These are phyloP conservation scores for Colletotrichum siamense DNA, from an alignment of 2,329 filamentous ascomycete species.

Conservation along the genomic window DNA sequence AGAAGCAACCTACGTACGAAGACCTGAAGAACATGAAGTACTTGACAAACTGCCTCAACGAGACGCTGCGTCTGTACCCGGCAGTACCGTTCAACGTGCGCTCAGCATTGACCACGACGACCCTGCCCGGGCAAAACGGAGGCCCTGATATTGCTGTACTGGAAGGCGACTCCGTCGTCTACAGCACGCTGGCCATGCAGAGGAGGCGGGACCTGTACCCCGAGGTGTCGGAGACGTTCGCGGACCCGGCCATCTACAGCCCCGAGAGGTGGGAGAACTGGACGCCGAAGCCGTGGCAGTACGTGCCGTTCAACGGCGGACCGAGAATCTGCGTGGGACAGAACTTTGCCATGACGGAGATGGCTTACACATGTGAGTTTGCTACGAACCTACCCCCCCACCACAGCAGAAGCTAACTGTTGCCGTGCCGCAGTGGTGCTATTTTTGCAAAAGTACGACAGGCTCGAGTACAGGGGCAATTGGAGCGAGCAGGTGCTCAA, in stretches of 20 bases:
- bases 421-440: slow-evolving; percentile 40
- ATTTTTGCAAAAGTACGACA: slow-evolving; percentile 66
- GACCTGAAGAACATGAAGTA: slow-evolving; percentile 71
- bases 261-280: slow-evolving; percentile 58
- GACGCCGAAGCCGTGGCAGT: slow-evolving; percentile 59
- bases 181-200: slow-evolving; percentile 59
- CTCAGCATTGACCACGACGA: slow-evolving; percentile 74
- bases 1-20: slow-evolving; percentile 27
- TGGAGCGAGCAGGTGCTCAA: slow-evolving; percentile 50
- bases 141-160: slow-evolving; percentile 47
- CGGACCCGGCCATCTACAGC: slow-evolving; percentile 45
- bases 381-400: not conserved
- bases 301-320: slow-evolving; percentile 43
- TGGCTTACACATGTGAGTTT: slow-evolving; percentile 52
- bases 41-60: slow-evolving; percentile 74
- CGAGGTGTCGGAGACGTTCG: slow-evolving; percentile 40
- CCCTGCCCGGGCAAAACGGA: slow-evolving; percentile 58
- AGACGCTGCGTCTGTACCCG: slow-evolving; percentile 80
- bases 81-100: slow-evolving; percentile 82
- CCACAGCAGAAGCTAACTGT: not conserved
- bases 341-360: slow-evolving; percentile 65
- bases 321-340: slow-evolving; percentile 55
- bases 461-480: slow-evolving; percentile 53
- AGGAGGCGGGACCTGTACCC: slow-evolving; percentile 54
- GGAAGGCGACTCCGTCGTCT: slow-evolving; percentile 51